These are phyloP conservation scores for Fusarium sp. DNA, from an alignment of 2,329 filamentous ascomycete species.

Conservation along the genomic window DNA sequence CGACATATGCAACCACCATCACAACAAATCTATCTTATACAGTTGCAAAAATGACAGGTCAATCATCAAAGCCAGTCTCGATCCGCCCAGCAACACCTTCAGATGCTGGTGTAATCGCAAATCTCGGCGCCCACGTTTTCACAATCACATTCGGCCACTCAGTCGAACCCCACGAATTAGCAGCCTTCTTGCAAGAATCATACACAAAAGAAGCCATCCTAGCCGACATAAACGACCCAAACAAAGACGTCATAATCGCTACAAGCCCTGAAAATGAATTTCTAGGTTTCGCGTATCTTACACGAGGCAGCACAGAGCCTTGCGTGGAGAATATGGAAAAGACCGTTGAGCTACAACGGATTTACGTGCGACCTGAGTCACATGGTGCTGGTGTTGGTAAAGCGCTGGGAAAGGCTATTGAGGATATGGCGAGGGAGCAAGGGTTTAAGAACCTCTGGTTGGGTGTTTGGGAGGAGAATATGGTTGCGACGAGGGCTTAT, in stretches of 20 bases:
- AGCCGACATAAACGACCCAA: conserved; percentile 38
- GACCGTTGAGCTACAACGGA: conserved; percentile 55
- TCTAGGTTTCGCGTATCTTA: conserved; percentile 56
- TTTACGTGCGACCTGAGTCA: conserved; percentile 53
- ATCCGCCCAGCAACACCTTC: conserved; percentile 12
- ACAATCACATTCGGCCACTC: conserved; percentile 56
- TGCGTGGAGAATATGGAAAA: conserved; percentile 49
- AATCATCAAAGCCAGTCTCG: neutral
- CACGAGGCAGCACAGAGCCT: conserved; percentile 51
- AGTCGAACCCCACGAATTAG: conserved; percentile 51
- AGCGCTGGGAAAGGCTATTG: conserved; percentile 45
- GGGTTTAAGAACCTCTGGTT: conserved; percentile 57
- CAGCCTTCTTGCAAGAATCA: conserved; percentile 50
- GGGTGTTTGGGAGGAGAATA: conserved; percentile 61
- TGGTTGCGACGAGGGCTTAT: conserved; percentile 54
- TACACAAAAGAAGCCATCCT: conserved; percentile 51
- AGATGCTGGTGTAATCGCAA: conserved; percentile 43
- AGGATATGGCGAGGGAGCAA: conserved; percentile 50
- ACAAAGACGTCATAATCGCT: conserved; percentile 46
- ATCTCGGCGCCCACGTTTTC: conserved; percentile 53
- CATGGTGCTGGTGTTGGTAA: conserved; percentile 56
- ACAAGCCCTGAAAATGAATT: conserved; percentile 35
- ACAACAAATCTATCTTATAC: neutral
- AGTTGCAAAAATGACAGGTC: neutral
- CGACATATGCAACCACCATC: too few relatives aligned